Conservation (phyloP, 2,329 filamentous ascomycete species). For the Scedosporium aurantiacum region DNA sequence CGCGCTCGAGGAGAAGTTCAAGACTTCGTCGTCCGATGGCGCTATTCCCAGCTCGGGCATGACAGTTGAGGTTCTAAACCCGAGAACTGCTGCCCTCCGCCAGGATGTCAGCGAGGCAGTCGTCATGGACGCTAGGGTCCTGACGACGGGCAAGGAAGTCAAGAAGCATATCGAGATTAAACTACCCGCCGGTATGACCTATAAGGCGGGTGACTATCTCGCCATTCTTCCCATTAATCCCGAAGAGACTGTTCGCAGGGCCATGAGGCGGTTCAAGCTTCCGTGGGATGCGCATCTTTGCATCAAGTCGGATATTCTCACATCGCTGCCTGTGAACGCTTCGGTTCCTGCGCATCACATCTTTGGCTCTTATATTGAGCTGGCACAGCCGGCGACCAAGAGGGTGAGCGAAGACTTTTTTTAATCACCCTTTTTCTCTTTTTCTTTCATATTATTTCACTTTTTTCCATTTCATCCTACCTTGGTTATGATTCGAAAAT, state of each 20-base stretch:
- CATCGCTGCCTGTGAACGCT: slow-evolving; percentile 37
- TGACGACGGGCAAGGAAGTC: slow-evolving; percentile 38
- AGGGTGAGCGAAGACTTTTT: slow-evolving; percentile 29
- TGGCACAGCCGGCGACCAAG: slow-evolving; percentile 61
- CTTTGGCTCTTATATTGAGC: slow-evolving; percentile 60
- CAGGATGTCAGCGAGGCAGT: slow-evolving; percentile 52
- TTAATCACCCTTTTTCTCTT: neutral
- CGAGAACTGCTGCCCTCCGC: slow-evolving; percentile 46
- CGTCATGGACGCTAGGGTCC: slow-evolving; percentile 39
- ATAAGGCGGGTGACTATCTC: slow-evolving; percentile 66
- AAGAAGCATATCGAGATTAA: slow-evolving; percentile 60
- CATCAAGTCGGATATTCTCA: neutral
- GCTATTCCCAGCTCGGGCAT: slow-evolving; percentile 15
- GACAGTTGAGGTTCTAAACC: slow-evolving; percentile 38
- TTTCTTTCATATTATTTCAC: neutral
- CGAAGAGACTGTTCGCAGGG: slow-evolving; percentile 47
- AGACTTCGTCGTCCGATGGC: slow-evolving; percentile 27
- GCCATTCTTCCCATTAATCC: slow-evolving; percentile 64
- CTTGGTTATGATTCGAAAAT: too few species aligned
- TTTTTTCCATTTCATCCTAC: too few species aligned
- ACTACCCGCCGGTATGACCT: slow-evolving; percentile 54
- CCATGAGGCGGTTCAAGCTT: slow-evolving; percentile 53
- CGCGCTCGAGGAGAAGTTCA: slow-evolving; percentile 36
- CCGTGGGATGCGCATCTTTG: slow-evolving; percentile 48
- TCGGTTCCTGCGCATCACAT: slow-evolving; percentile 53